A percentile compares a stretch with the other conserved stretches of the same genome.
Conservation (phyloP, 257 asterid genomes). For the Ajuga chamaepitys region DNA sequence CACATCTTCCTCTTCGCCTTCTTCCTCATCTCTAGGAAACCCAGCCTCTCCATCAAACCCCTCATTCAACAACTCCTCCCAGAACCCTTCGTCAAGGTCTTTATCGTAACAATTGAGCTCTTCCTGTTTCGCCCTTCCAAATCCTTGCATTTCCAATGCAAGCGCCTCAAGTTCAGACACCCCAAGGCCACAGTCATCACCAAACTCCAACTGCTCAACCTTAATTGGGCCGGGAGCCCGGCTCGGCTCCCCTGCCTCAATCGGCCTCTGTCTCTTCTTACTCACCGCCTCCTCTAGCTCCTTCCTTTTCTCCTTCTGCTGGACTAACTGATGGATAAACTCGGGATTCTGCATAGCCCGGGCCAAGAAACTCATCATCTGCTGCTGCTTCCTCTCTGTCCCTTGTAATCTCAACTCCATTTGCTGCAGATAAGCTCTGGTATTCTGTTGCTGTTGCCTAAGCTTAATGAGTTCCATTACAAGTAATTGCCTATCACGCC, state of each 20-base stretch:
- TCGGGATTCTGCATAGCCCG: slow-evolving; percentile 79
- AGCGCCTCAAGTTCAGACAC: slow-evolving; percentile 75
- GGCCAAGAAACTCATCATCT: slow-evolving; percentile 84
- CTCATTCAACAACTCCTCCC: slow-evolving; percentile 73
- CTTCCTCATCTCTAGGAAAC: slow-evolving; percentile 12
- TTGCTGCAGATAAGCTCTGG: slow-evolving; percentile 40
- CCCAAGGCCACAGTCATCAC: slow-evolving; percentile 23
- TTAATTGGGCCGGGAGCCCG: slow-evolving; percentile 6
- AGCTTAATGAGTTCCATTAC: slow-evolving; percentile 53
- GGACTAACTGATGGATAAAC: slow-evolving; percentile 46
- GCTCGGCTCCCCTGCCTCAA: slow-evolving; percentile 41
- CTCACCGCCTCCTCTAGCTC: slow-evolving; percentile 48
- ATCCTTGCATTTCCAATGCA: slow-evolving; percentile 83
- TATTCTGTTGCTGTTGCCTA: slow-evolving; percentile 55
- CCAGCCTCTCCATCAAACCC: slow-evolving; percentile 28
- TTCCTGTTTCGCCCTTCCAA: slow-evolving; percentile 39
- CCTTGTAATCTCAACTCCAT: slow-evolving; percentile 59
- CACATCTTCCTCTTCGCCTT: slow-evolving; percentile 39
- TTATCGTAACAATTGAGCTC: slow-evolving; percentile 19
- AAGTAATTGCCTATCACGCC: slow-evolving; percentile 49
- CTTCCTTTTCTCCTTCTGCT: slow-evolving; percentile 51
- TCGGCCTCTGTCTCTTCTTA: slow-evolving; percentile 54
- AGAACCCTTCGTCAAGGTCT: slow-evolving; percentile 70
- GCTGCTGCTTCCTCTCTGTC: slow-evolving; percentile 69
- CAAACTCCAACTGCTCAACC: slow-evolving; percentile 40